Evolutionary conservation across 2,329 filamentous ascomycete species (phyloP), one percentile per base, ranked within the genome.

Genomic region (Fulvia fulva): DNA sequence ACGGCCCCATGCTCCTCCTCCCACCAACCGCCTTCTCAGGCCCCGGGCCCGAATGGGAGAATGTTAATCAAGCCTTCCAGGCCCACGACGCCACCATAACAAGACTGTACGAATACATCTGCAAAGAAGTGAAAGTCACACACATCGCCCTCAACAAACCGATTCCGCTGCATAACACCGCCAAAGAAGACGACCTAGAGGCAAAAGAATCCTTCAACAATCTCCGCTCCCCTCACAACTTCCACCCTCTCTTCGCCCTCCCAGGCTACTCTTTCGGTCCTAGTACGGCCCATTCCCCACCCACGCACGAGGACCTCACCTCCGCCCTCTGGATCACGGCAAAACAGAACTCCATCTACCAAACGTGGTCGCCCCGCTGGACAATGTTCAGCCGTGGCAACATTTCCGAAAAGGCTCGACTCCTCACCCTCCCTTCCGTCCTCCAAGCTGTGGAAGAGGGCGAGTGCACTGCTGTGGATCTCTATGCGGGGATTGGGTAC

Each of bases 331-430:
- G 93, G 93, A 88, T 89, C 0, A 83, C 81, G 12, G 87, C 88
- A 4, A 84, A 81, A 53, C 91, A 96, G 71, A 81, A 83, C 58
- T 88, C 87, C 2, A 88, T 97, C 58, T 75, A 78, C 34, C 93
- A 97, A 76, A 87, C 83, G 1, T 97, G 92, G 92, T 89, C 91
- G 0, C 93, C 93, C 14, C 76, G 87, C 0, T 92, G 91, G 80
- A 96, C 91, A 25, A 97, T 97, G 92, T 97, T 97, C 73, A 91
- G 88, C 62, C 83, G 91, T 1, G 92, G 93, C 3, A 97, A 97
- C 73, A 80, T 97, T 59, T 88, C 86, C 52, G 93, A 97, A 75
- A 97, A 97, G 72, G 86, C 88, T 0, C 80, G 93, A 12, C 75
- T 97, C 1, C 74, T 96, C 4, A 71, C 71, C 0, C 64, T 81